Conservation (phyloP, 306 rosid genomes). For the Quercus rubra region DNA sequence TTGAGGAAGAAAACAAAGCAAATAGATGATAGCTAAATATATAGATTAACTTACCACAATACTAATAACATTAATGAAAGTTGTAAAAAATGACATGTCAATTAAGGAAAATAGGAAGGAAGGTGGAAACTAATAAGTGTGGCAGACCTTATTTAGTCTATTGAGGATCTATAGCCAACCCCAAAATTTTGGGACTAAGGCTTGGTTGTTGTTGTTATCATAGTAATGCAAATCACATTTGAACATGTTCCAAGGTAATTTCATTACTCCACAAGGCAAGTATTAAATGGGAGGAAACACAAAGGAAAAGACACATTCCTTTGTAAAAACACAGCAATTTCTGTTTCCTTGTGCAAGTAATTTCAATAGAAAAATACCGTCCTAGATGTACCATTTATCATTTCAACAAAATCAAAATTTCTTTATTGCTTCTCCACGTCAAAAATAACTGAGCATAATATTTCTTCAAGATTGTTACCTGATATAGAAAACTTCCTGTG, state of each 20-base stretch:
- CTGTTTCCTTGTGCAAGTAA: slow-evolving; percentile 11
- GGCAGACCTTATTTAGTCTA: no score
- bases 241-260: not conserved
- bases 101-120: no score
- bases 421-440: not conserved
- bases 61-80: not conserved
- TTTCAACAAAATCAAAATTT: slow-evolving; percentile 6
- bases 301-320: not conserved
- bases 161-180: no score
- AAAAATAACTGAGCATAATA: slow-evolving; percentile 9
- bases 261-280: not conserved
- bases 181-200: no score
- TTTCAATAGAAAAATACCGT: not conserved
- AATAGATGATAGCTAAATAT: not conserved
- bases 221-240: not conserved
- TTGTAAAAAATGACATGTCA: no score
- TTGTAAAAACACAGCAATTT: not conserved
- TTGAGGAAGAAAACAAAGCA: slow-evolving; percentile 14
- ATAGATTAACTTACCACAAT: not conserved
- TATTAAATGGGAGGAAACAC: not conserved
- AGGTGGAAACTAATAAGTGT: no score
- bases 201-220: not conserved
- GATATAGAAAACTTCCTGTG: slow-evolving; percentile 87
- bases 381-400: not conserved
- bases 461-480: slow-evolving; percentile 44